Evolutionary conservation across 352 stramenopile species (phyloP).

Genomic region (Pythium monospermum): DNA sequence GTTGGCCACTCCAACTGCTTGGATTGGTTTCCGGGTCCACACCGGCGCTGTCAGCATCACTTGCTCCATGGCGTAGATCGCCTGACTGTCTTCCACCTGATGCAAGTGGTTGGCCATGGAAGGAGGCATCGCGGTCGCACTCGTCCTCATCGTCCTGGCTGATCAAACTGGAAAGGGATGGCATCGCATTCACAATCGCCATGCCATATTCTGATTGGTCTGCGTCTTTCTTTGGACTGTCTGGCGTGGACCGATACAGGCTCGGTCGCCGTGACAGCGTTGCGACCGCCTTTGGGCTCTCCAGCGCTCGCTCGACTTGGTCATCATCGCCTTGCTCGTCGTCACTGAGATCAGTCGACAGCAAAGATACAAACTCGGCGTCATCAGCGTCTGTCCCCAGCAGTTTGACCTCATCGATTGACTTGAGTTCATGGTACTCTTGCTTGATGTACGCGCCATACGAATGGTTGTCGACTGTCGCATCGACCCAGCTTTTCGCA

Average conservation of each 20-base stretch:
- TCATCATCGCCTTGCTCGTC: conserved; percentile 14
- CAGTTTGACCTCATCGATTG: conserved; percentile 43
- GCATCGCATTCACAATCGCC: too few species aligned
- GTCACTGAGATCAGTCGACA: conserved; percentile 36
- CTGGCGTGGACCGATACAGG: conserved; percentile 11
- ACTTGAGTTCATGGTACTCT: conserved; percentile 58
- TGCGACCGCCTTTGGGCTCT: background rate
- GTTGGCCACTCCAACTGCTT: too few species aligned
- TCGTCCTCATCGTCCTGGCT: too few species aligned
- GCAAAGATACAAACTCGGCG: conserved; percentile 52
- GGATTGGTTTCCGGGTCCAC: too few species aligned
- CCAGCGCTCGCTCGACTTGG: background rate
- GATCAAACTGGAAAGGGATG: too few species aligned
- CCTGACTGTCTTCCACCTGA: too few species aligned
- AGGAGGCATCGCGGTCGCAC: too few species aligned
- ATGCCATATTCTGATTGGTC: too few species aligned
- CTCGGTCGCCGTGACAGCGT: conserved; percentile 20
- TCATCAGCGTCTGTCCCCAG: conserved; percentile 42
- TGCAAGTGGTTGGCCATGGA: too few species aligned
- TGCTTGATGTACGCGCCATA: conserved; percentile 52
- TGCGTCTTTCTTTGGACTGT: conserved; percentile 3
- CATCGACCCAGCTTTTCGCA: conserved; percentile 62
- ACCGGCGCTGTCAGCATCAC: too few species aligned
- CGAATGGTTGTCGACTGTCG: conserved; percentile 31
- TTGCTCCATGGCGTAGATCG: too few species aligned